Conservation (phyloP, 306 rosid species). For the Sphenostylis stenocarpa region DNA sequence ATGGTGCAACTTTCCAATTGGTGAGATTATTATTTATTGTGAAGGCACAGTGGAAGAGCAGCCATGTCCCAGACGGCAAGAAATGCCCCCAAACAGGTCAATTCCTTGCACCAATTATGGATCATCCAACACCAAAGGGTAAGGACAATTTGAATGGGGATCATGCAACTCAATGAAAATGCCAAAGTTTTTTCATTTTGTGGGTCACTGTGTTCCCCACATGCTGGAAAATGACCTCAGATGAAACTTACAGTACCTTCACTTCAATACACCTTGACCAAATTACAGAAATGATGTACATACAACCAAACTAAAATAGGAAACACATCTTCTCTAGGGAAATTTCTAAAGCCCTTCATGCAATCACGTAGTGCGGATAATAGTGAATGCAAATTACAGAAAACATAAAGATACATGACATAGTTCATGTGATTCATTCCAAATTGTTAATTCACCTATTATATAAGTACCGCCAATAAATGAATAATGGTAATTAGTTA, state of each 20-base stretch:
- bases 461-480: background rate
- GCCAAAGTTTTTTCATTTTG: background rate
- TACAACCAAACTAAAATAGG: background rate
- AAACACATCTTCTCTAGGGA: background rate
- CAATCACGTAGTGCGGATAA: constrained; percentile 18
- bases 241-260: constrained; percentile 12
- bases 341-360: constrained; percentile 28
- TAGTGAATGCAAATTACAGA: background rate
- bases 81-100: constrained; percentile 29
- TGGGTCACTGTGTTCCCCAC: constrained; percentile 42
- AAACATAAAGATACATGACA: background rate
- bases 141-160: constrained; percentile 20
- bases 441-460: background rate
- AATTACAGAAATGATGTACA: background rate
- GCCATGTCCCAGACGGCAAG: constrained; percentile 46
- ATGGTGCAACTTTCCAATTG: background rate
- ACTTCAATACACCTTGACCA: background rate
- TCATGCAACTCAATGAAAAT: background rate
- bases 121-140: background rate
- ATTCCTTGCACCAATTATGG: constrained; percentile 16
- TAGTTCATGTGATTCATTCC: background rate
- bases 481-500: background rate
- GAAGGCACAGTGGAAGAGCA: background rate
- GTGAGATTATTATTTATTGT: background rate
- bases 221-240: constrained; percentile 32